These are phyloP conservation scores for Fusarium chuoi DNA, from an alignment of 2,329 filamentous ascomycete species.

Conservation along the genomic window DNA sequence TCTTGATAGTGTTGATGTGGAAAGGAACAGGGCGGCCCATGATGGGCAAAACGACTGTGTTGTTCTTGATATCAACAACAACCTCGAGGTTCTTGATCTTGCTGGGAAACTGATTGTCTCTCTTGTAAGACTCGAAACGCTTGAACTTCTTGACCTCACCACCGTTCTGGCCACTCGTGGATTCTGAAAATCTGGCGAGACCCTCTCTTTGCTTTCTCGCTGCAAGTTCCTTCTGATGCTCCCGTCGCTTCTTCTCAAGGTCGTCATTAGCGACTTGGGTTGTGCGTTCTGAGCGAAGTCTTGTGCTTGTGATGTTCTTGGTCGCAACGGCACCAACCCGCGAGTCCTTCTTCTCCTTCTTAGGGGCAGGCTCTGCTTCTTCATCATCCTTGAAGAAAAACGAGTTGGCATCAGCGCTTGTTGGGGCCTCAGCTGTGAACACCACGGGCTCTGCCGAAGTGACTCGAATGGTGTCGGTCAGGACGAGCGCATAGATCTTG, in stretches of 20 bases:
- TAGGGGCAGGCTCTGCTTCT: constrained; percentile 84
- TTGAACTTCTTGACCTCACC: constrained; percentile 98
- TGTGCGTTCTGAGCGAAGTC: constrained; percentile 89
- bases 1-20: constrained; percentile 98
- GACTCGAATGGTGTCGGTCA: constrained; percentile 94
- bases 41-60: constrained; percentile 91
- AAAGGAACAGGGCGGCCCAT: constrained; percentile 98
- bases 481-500: constrained; percentile 86
- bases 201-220: constrained; percentile 91
- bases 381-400: constrained; percentile 99
- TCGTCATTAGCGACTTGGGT: constrained; percentile 85
- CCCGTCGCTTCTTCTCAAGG: constrained; percentile 84
- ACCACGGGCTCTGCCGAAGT: constrained; percentile 81
- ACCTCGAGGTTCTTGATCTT: constrained; percentile 88
- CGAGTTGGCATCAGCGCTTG: constrained; percentile 91
- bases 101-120: constrained; percentile 90
- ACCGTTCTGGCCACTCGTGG: constrained; percentile 85
- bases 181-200: constrained; percentile 84
- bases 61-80: constrained; percentile 89
- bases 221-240: constrained; percentile 91
- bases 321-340: constrained; percentile 88
- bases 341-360: constrained; percentile 87
- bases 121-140: constrained; percentile 98
- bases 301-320: constrained; percentile 94
- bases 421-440: constrained; percentile 92